Conservation (phyloP, 1,284 basidiomycete genomes). For the Sutorius eximius region DNA sequence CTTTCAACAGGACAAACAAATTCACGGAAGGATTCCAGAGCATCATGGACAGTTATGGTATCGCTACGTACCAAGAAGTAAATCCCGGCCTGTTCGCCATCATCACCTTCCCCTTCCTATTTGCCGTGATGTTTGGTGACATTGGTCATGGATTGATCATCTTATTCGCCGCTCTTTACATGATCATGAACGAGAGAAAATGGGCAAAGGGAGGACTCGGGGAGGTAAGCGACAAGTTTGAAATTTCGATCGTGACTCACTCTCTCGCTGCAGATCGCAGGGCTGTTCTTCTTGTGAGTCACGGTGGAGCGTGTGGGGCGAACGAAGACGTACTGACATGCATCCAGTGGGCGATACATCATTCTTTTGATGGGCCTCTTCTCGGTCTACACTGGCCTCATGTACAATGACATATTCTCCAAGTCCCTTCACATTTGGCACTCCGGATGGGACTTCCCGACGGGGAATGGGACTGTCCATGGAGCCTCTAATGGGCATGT, state of each 20-base stretch:
- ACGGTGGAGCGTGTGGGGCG: constrained; percentile 17
- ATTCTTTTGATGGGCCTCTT: constrained; percentile 97
- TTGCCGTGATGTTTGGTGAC: constrained; percentile 99
- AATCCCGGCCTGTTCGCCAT: constrained; percentile 96
- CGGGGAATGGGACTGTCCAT: constrained; percentile 44
- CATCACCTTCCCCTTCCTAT: constrained; percentile 97
- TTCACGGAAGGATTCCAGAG: constrained; percentile 98
- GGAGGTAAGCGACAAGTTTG: constrained; percentile 55
- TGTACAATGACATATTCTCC: constrained; percentile 99
- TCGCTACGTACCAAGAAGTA: constrained; percentile 94
- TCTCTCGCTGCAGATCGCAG: constrained; percentile 61
- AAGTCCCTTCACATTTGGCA: constrained; percentile 87
- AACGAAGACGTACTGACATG: constrained; percentile 15
- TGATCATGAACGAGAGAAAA: constrained; percentile 86
- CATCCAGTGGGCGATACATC: constrained; percentile 88
- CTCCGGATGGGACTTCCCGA: constrained; percentile 87
- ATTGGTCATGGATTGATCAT: constrained; percentile 94
- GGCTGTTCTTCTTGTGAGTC: constrained; percentile 91
- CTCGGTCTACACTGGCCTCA: constrained; percentile 93
- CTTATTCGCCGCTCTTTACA: constrained; percentile 72
- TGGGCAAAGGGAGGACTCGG: constrained; percentile 76
- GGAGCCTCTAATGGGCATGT: constrained; percentile 64
- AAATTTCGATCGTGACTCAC: constrained; percentile 12
- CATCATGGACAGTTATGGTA: constrained; percentile 98
- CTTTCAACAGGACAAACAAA: constrained; percentile 93